These are phyloP conservation scores for Nicotiana paniculata DNA, from an alignment of 257 asterid species.

Conservation along the genomic window DNA sequence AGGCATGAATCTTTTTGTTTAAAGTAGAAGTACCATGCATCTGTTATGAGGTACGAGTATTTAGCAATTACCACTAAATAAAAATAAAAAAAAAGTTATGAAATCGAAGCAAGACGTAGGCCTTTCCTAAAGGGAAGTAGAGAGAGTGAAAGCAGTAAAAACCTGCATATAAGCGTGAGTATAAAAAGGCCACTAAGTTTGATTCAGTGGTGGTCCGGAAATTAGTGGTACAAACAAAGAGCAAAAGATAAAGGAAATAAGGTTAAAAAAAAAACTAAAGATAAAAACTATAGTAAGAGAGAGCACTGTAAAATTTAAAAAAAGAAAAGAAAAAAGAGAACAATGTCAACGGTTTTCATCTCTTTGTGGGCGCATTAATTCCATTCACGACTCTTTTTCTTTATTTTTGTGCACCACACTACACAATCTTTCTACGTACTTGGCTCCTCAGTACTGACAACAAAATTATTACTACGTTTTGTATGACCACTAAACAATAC, in stretches of 20 bases:
- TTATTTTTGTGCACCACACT: constrained; percentile 34
- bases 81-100: neutral
- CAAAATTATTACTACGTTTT: neutral
- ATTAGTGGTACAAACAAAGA: constrained; percentile 21
- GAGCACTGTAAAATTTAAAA: neutral
- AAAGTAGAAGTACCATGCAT: neutral
- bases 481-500: constrained; percentile 4
- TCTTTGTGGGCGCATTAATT: constrained; percentile 5
- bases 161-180: constrained; percentile 40
- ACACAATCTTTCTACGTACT: neutral
- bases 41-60: neutral
- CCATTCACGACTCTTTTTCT: constrained; percentile 24
- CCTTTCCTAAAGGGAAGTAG: constrained; percentile 27
- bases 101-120: constrained; percentile 21
- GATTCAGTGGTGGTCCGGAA: constrained; percentile 64
- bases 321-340: neutral
- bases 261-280: neutral
- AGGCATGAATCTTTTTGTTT: neutral
- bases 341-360: constrained; percentile 53
- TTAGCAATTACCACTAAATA: neutral
- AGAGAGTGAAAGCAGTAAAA: constrained; percentile 16
- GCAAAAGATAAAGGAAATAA: constrained; percentile 16
- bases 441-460: constrained; percentile 10
- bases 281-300: neutral
- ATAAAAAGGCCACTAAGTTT: constrained; percentile 27